phyloP scores from a whole-genome alignment of 352 stramenopile species.

The Globisporangium parvum region DNA sequence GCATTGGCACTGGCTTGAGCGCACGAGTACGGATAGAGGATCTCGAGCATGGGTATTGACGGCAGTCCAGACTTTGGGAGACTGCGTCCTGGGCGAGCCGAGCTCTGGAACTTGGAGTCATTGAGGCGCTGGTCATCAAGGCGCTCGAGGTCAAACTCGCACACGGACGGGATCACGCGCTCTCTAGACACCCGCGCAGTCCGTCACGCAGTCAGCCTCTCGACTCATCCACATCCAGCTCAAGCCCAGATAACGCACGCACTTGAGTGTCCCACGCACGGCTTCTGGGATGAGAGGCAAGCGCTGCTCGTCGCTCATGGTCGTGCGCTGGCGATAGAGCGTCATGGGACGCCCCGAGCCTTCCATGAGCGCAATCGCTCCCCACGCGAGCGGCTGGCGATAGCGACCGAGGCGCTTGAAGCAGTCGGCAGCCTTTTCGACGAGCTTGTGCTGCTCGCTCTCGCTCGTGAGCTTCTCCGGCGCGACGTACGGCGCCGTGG shows the following conservation, averaged over 20 bases:
- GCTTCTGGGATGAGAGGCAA: constrained; percentile 45
- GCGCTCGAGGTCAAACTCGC: constrained; percentile 51
- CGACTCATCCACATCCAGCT: too few relatives aligned
- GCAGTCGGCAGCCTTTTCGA: constrained; percentile 44
- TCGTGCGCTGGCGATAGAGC: constrained; percentile 51
- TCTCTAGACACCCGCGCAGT: constrained; percentile 21
- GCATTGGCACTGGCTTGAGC: not conserved
- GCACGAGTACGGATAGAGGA: constrained; percentile 32
- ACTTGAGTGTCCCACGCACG: constrained; percentile 47
- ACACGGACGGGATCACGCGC: constrained; percentile 38
- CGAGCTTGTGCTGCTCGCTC: constrained; percentile 48
- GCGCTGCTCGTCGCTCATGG: constrained; percentile 57
- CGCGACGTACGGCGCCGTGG: constrained; percentile 48
- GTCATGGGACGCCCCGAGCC: constrained; percentile 42
- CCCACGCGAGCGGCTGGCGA: constrained; percentile 57
- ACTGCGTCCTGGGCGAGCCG: not conserved
- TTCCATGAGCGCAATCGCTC: constrained; percentile 38
- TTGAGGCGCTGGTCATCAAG: constrained; percentile 34
- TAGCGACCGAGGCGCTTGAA: constrained; percentile 41
- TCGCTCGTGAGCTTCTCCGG: constrained; percentile 49
- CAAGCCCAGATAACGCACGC: constrained; percentile 1
- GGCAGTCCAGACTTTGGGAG: constrained; percentile 3
- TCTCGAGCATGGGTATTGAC: constrained; percentile 13
- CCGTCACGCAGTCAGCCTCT: not conserved
- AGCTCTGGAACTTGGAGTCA: constrained; percentile 33